phyloP scores from a whole-genome alignment of 2,329 filamentous ascomycete species.

The Sarocladiaceae sp. region DNA sequence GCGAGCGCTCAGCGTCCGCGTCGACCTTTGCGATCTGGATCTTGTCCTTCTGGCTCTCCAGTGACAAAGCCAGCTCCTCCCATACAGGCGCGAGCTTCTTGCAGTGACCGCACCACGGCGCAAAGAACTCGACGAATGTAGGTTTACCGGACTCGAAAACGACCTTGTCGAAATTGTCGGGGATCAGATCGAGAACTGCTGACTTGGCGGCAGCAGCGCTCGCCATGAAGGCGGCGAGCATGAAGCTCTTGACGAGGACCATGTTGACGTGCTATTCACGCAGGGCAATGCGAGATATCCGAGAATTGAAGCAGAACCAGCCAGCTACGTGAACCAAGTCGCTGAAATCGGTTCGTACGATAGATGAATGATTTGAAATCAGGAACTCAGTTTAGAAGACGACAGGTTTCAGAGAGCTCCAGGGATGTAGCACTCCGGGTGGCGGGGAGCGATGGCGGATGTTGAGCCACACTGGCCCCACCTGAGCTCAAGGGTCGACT shows the following conservation, averaged over 20 bases:
- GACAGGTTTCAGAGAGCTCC: constrained; percentile 6
- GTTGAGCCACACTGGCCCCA: constrained; percentile 5
- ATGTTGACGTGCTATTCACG: constrained; percentile 16
- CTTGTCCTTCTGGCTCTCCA: constrained; percentile 63
- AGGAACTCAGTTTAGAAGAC: background rate
- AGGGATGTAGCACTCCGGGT: background rate
- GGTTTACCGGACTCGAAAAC: constrained; percentile 91
- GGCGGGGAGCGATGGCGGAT: background rate
- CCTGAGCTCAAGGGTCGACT: background rate
- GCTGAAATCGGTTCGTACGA: background rate
- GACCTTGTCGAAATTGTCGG: constrained; percentile 84
- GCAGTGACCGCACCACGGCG: constrained; percentile 99
- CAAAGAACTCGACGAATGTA: constrained; percentile 95
- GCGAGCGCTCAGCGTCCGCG: constrained; percentile 76
- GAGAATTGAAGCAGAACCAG: background rate
- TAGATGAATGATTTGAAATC: background rate
- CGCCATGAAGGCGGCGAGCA: constrained; percentile 49
- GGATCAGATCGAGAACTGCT: constrained; percentile 82
- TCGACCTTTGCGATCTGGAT: constrained; percentile 94
- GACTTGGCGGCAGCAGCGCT: constrained; percentile 59
- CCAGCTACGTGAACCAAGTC: background rate
- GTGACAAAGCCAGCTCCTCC: constrained; percentile 76
- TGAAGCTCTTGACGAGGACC: constrained; percentile 55
- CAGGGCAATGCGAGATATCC: background rate
- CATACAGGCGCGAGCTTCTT: constrained; percentile 93